These are phyloP conservation scores for Colletotrichum tanaceti DNA, from an alignment of 2,329 filamentous ascomycete genomes.

Conservation along the genomic window DNA sequence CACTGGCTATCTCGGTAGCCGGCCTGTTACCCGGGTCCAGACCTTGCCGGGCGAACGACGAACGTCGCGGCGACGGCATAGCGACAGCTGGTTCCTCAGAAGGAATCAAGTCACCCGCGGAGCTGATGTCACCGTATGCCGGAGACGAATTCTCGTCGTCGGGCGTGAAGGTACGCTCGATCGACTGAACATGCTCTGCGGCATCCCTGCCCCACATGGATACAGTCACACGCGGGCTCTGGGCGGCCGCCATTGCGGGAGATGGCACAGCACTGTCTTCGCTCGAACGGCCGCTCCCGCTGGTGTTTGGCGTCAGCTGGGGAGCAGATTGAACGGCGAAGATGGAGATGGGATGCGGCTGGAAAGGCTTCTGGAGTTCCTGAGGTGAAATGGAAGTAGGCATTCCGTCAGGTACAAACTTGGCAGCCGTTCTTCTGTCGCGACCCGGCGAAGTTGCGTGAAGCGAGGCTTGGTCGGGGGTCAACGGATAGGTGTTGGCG, in stretches of 20 bases:
- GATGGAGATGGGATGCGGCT: slow-evolving; percentile 48
- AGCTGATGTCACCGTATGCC: slow-evolving; percentile 49
- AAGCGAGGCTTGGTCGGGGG: slow-evolving; percentile 62
- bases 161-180: slow-evolving; percentile 54
- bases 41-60: slow-evolving; percentile 56
- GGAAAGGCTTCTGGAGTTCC: slow-evolving; percentile 56
- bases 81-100: slow-evolving; percentile 40
- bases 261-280: slow-evolving; percentile 59
- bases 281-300: slow-evolving; percentile 62
- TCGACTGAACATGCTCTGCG: slow-evolving; percentile 49
- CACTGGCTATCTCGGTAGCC: slow-evolving; percentile 57
- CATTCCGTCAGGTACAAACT: slow-evolving; percentile 42
- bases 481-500: slow-evolving; percentile 57
- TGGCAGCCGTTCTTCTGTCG: slow-evolving; percentile 47
- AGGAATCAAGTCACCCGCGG: slow-evolving; percentile 56
- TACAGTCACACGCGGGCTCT: slow-evolving; percentile 67
- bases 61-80: slow-evolving; percentile 47
- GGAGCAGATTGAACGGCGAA: slow-evolving; percentile 47
- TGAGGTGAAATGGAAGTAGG: slow-evolving; percentile 56
- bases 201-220: slow-evolving; percentile 64
- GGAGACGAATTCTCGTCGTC: slow-evolving; percentile 51
- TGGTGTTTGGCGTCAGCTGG: slow-evolving; percentile 63
- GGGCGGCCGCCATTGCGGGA: slow-evolving; percentile 55
- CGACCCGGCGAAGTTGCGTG: slow-evolving; percentile 57
- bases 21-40: slow-evolving; percentile 61